phyloP scores from a whole-genome alignment of 2,329 filamentous ascomycete species.

The Arthrinium puccinioides region DNA sequence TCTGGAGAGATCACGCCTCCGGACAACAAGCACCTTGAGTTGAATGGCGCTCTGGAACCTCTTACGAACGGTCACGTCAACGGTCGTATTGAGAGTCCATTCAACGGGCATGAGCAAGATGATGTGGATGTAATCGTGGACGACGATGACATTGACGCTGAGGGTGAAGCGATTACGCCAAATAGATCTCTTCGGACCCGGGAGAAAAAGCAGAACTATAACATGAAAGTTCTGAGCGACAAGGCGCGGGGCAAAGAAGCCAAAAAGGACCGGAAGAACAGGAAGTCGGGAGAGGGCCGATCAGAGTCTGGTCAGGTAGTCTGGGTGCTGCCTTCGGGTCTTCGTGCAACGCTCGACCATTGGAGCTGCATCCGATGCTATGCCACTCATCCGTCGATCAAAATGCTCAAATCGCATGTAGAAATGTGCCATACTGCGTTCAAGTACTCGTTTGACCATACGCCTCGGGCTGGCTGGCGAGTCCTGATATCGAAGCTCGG shows the following conservation, averaged over 20 bases:
- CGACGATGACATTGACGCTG: conserved; percentile 29
- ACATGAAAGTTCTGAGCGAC: conserved; percentile 51
- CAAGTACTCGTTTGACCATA: conserved; percentile 29
- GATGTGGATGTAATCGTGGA: conserved; percentile 16
- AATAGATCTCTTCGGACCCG: conserved; percentile 43
- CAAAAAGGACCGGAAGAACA: conserved; percentile 35
- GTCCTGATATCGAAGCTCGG: conserved; percentile 19
- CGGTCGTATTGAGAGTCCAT: conserved; percentile 14
- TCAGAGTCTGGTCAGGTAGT: conserved; percentile 27
- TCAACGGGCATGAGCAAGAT: conserved; percentile 15
- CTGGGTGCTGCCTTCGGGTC: conserved; percentile 37
- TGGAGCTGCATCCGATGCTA: conserved; percentile 46
- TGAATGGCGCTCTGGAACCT: conserved; percentile 22
- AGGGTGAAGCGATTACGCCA: conserved; percentile 43
- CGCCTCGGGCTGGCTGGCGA: conserved; percentile 9
- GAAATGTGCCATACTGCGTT: conserved; percentile 39
- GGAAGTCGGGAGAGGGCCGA: conserved; percentile 17
- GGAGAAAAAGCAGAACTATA: conserved; percentile 45
- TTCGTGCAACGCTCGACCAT: conserved; percentile 37
- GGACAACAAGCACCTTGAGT: conserved; percentile 35
- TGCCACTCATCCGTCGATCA: conserved; percentile 36
- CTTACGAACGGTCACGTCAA: conserved; percentile 25
- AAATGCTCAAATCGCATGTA: conserved; percentile 43
- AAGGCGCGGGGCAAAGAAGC: conserved; percentile 45
- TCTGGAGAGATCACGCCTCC: conserved; percentile 34